Percentiles rank a stretch among this genome's conserved stretches.
phyloP scores from a whole-genome alignment of 2,329 filamentous ascomycete species.

The Apiospora hydei region DNA sequence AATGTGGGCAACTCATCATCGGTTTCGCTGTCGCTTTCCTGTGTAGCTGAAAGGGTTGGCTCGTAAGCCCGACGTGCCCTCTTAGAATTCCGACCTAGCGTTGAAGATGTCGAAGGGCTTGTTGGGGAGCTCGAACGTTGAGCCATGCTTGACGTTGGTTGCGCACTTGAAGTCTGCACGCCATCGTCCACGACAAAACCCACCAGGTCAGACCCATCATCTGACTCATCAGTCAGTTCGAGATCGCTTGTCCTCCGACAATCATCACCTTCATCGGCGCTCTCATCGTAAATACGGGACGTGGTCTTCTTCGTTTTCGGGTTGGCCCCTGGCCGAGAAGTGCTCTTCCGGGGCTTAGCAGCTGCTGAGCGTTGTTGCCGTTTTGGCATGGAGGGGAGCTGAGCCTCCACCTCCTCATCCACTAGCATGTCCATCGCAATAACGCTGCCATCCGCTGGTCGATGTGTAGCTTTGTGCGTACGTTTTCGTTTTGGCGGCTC shows the following conservation, averaged over 20 bases:
- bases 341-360: background rate
- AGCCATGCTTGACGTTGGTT: slow-evolving; percentile 37
- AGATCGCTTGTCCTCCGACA: slow-evolving; percentile 46
- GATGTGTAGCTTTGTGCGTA: slow-evolving; percentile 24
- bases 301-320: background rate
- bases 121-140: slow-evolving; percentile 37
- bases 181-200: slow-evolving; percentile 44
- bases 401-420: slow-evolving; percentile 25
- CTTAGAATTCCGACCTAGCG: slow-evolving; percentile 2
- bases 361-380: background rate
- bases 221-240: slow-evolving; percentile 45
- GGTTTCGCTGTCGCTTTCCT: slow-evolving; percentile 33
- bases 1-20: slow-evolving; percentile 37
- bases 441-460: background rate
- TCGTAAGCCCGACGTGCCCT: slow-evolving; percentile 34
- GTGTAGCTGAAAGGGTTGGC: slow-evolving; percentile 32
- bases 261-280: slow-evolving; percentile 44
- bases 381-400: background rate
- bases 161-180: slow-evolving; percentile 39
- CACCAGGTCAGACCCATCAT: slow-evolving; percentile 41
- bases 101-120: slow-evolving; percentile 33
- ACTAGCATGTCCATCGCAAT: background rate
- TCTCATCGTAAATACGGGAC: slow-evolving; percentile 40
- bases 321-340: background rate
- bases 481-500: slow-evolving; percentile 31